These are phyloP conservation scores for Chlamydomonas eustigma DNA, from an alignment of 139 green algal species.

Conservation along the genomic window DNA sequence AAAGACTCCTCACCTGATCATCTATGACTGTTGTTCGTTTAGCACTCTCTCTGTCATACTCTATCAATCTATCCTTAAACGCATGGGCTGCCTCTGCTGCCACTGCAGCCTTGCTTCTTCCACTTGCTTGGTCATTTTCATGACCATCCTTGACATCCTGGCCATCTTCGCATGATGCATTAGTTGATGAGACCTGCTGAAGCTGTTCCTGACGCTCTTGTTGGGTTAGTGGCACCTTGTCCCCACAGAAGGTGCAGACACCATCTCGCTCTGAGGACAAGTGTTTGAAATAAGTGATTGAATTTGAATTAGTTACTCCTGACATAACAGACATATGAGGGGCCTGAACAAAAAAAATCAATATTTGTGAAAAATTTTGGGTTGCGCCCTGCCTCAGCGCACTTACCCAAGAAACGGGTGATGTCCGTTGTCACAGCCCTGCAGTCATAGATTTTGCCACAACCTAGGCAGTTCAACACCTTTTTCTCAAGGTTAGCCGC, in stretches of 20 bases:
- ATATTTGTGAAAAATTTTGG: no score
- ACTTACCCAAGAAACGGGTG: background rate
- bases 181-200: background rate
- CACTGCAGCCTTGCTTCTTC: background rate
- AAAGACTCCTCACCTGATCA: slow-evolving; percentile 53
- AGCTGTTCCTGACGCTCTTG: background rate
- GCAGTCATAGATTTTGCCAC: slow-evolving; percentile 83
- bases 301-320: no score
- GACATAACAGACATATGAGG: no score
- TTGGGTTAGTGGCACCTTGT: slow-evolving; percentile 6
- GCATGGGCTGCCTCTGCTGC: slow-evolving; percentile 19
- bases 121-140: no score
- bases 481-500: slow-evolving; percentile 22
- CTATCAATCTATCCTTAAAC: slow-evolving; percentile 59
- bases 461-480: slow-evolving; percentile 80
- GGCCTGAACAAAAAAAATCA: no score
- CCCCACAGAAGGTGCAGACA: slow-evolving; percentile 4
- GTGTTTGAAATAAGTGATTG: no score
- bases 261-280: background rate
- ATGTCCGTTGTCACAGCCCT: slow-evolving; percentile 19
- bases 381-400: no score
- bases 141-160: background rate
- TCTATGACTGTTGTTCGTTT: slow-evolving; percentile 87
- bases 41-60: slow-evolving; percentile 74
- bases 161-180: no score